phyloP scores from a whole-genome alignment of 139 green algal species.

The Diplosphaera chodatii region DNA sequence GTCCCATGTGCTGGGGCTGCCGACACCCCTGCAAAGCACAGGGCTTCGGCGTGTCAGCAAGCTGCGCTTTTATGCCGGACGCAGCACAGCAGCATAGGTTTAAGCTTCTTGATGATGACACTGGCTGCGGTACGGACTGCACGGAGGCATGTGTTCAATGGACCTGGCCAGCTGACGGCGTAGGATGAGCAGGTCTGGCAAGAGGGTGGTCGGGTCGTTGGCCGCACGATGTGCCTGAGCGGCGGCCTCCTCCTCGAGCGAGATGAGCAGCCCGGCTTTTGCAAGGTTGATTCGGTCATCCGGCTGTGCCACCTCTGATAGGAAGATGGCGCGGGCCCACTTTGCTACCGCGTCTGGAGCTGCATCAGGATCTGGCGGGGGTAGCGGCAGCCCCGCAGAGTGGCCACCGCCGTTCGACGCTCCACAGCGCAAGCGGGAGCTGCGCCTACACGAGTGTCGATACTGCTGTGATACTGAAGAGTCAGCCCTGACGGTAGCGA shows the following conservation, averaged over 20 bases:
- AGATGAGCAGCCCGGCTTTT: conserved; percentile 44
- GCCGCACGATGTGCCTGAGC: neutral
- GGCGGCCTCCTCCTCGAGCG: conserved; percentile 56
- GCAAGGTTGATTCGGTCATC: conserved; percentile 13
- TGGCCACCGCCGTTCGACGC: neutral
- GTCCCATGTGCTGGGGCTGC: conserved; percentile 43
- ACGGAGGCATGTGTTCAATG: no score
- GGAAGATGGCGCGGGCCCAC: neutral
- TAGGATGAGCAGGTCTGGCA: neutral
- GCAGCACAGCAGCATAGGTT: no score
- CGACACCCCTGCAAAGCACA: conserved; percentile 7
- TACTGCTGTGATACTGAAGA: no score
- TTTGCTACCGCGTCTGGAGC: conserved; percentile 1
- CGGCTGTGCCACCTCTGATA: conserved; percentile 14
- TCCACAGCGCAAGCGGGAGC: no score
- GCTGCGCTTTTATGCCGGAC: no score
- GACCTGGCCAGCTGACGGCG: neutral
- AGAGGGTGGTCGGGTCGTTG: neutral
- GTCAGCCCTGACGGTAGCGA: no score
- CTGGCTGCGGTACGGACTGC: no score
- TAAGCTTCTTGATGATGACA: no score
- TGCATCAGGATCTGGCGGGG: conserved; percentile 7
- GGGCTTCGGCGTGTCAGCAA: no score
- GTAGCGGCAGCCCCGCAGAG: conserved; percentile 9
- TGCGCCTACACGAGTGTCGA: no score